Evolutionary conservation across 2,329 filamentous ascomycete species (phyloP).

Genomic region (Chaetomium sp.): DNA sequence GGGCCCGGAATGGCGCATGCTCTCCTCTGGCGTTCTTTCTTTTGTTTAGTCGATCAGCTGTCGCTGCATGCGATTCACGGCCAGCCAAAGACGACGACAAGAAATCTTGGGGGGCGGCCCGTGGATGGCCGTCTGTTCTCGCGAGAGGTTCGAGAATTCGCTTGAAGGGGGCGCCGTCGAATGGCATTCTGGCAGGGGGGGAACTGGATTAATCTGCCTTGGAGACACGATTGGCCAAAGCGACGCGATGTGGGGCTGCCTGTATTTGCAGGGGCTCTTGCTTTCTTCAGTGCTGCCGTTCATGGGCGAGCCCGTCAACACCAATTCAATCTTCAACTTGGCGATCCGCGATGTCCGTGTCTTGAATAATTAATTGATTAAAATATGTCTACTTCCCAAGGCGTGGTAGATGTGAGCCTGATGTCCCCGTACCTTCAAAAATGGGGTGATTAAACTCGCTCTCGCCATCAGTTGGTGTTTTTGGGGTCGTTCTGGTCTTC

Average conservation of each 20-base stretch:
- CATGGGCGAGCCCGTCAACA: not conserved
- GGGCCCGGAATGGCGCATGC: not conserved
- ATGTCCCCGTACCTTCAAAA: too few species aligned
- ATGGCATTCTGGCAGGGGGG: conserved; percentile 1
- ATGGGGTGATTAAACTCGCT: too few species aligned
- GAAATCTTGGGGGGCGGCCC: conserved; percentile 4
- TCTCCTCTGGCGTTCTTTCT: not conserved
- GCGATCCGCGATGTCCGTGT: not conserved
- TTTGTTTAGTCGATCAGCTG: not conserved
- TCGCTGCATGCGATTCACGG: conserved; percentile 1
- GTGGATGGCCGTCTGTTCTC: conserved; percentile 4
- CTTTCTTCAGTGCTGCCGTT: not conserved
- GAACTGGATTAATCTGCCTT: conserved; percentile 11
- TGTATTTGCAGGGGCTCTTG: conserved; percentile 2
- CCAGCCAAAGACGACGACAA: conserved; percentile 3
- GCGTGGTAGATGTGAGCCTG: too few species aligned
- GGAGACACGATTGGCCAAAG: conserved; percentile 9
- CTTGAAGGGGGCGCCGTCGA: conserved; percentile 4
- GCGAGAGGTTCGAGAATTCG: conserved; percentile 15
- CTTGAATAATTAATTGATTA: not conserved
- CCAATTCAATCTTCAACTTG: too few species aligned
- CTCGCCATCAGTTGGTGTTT: too few species aligned
- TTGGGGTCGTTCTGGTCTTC: too few species aligned
- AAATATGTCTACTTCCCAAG: too few species aligned
- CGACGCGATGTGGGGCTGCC: not conserved